Conservation (phyloP, 305 asterid species). For the Fraxinus paxiana region DNA sequence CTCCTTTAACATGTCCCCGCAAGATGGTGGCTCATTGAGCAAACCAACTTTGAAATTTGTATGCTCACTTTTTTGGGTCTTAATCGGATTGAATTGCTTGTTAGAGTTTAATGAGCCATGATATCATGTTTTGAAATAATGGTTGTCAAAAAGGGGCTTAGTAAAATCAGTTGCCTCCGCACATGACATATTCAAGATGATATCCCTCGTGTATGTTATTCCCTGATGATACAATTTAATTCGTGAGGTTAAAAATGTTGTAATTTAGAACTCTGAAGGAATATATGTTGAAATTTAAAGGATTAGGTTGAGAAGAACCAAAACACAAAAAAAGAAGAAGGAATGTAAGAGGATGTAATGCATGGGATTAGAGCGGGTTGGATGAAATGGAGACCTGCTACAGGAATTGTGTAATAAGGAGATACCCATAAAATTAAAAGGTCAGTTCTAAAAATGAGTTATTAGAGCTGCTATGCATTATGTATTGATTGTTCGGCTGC, state of each 20-base stretch:
- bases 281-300: neutral
- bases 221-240: neutral
- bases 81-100: neutral
- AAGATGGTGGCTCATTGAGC: neutral
- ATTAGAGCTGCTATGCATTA: neutral
- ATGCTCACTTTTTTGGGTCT: neutral
- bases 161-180: neutral
- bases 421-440: neutral
- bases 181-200: neutral
- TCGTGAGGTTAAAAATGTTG: neutral
- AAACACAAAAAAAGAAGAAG: neutral
- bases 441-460: neutral
- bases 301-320: neutral
- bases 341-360: neutral
- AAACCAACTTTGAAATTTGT: too few relatives aligned
- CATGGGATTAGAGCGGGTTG: neutral
- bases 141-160: neutral
- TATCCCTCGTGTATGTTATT: neutral
- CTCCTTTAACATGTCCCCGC: neutral
- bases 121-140: neutral
- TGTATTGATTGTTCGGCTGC: neutral
- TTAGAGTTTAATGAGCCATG: neutral
- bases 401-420: neutral
- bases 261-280: neutral
- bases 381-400: neutral